Evolutionary conservation across 169 alveolate genomes (phyloP).

Genomic region (Plasmodium gonderi): DNA sequence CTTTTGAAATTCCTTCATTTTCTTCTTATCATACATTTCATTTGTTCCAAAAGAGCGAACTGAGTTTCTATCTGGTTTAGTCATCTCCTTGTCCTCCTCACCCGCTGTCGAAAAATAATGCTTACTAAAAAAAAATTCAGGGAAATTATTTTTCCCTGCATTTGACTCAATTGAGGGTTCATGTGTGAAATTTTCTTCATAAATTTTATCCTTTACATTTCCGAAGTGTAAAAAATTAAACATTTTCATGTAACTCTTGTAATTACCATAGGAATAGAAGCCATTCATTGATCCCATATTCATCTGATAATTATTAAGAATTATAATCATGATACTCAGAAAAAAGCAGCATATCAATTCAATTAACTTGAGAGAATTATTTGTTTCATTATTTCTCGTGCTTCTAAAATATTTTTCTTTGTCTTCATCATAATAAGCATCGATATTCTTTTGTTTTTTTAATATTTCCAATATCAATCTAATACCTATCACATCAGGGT

Average conservation of each 20-base stretch:
- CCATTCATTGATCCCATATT: conserved; percentile 54
- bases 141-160: background rate
- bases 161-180: background rate
- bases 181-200: background rate
- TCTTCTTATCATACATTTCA: background rate
- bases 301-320: conserved; percentile 62
- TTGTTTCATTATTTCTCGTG: conserved; percentile 53
- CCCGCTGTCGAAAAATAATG: background rate
- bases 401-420: conserved; percentile 65
- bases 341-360: conserved; percentile 46
- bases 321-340: conserved; percentile 38
- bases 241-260: conserved; percentile 6
- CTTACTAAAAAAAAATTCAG: background rate
- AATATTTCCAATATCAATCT: conserved; percentile 41
- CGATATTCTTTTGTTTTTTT: conserved; percentile 64
- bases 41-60: background rate
- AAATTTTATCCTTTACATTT: background rate
- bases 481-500: conserved; percentile 60
- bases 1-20: background rate
- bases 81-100: background rate
- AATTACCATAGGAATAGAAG: conserved; percentile 45
- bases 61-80: background rate
- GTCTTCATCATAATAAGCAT: conserved; percentile 75
- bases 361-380: conserved; percentile 33
- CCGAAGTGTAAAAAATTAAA: background rate